Percentiles rank a stretch among this genome's conserved stretches.
phyloP scores from a whole-genome alignment of 495 filamentous ascomycete species.

The Penicillium antarcticum region DNA sequence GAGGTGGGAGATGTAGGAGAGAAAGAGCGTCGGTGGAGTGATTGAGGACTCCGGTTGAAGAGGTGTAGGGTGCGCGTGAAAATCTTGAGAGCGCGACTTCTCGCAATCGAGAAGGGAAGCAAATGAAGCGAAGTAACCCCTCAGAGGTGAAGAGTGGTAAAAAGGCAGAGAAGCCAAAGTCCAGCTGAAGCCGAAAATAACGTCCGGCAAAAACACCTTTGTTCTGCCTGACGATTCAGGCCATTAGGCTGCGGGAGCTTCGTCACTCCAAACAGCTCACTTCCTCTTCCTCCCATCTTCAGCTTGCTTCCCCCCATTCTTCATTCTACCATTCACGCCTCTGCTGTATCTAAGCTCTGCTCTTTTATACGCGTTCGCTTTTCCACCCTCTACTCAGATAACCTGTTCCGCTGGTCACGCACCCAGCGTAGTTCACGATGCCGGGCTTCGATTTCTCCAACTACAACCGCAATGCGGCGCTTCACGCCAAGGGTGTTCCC shows the following conservation, averaged over 20 bases:
- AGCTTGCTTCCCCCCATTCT: slow-evolving; percentile 14
- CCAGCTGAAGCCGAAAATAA: slow-evolving; percentile 20
- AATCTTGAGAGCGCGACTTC: slow-evolving; percentile 30
- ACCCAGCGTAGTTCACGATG: slow-evolving; percentile 58
- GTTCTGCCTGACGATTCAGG: slow-evolving; percentile 32
- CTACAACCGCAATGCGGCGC: slow-evolving; percentile 94
- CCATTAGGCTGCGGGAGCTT: slow-evolving; percentile 43
- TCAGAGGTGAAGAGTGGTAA: slow-evolving; percentile 1
- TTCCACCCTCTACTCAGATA: not conserved
- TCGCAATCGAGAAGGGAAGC: slow-evolving; percentile 21
- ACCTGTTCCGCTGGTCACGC: slow-evolving; percentile 3
- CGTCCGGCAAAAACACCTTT: slow-evolving; percentile 34
- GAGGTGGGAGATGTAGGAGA: slow-evolving; percentile 27
- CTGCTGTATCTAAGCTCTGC: slow-evolving; percentile 2
- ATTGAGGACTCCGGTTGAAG: slow-evolving; percentile 38
- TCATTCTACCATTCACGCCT: slow-evolving; percentile 11
- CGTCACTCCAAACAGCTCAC: slow-evolving; percentile 37
- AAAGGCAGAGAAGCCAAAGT: slow-evolving; percentile 2
- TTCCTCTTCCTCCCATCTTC: slow-evolving; percentile 24
- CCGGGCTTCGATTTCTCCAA: slow-evolving; percentile 99
- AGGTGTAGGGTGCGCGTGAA: slow-evolving; percentile 39
- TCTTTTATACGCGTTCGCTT: not conserved
- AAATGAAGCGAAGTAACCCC: not conserved
- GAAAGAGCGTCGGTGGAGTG: slow-evolving; percentile 44
- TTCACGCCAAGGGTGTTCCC: slow-evolving; percentile 89